Percentiles rank a stretch among this genome's conserved stretches.
Evolutionary conservation across 1,284 basidiomycete genomes (phyloP).

Genomic region (Pseudozyma sp.): DNA sequence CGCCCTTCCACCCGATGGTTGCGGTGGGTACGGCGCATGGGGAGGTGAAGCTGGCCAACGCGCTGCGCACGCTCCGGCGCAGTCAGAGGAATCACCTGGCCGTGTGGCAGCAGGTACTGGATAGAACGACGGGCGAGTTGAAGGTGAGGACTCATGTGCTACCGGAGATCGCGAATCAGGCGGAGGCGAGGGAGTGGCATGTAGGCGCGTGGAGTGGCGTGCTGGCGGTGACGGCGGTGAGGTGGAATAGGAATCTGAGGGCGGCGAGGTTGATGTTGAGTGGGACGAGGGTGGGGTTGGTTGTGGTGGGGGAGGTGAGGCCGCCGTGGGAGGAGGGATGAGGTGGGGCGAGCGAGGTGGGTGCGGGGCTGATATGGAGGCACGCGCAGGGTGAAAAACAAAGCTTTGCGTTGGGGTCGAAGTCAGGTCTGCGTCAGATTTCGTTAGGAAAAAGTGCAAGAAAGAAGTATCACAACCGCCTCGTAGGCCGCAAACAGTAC

Average conservation of each 20-base stretch:
- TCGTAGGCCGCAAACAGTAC: no score
- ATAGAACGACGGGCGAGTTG: conserved; percentile 22
- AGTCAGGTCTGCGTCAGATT: no score
- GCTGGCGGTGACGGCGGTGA: conserved; percentile 24
- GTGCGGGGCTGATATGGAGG: neutral
- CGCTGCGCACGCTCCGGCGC: conserved; percentile 9
- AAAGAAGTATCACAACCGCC: no score
- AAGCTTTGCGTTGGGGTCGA: no score
- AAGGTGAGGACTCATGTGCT: conserved; percentile 8
- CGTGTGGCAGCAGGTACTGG: conserved; percentile 21
- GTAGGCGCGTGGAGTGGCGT: conserved; percentile 20
- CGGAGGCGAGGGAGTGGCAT: conserved; percentile 19
- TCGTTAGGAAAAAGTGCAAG: no score
- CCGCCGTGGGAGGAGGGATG: conserved; percentile 18
- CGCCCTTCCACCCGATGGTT: conserved; percentile 24
- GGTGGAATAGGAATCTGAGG: conserved; percentile 39
- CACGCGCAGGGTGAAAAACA: no score
- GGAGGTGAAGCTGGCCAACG: conserved; percentile 35
- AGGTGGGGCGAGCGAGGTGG: neutral
- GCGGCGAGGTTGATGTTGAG: conserved; percentile 17
- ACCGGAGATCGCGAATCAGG: conserved; percentile 14
- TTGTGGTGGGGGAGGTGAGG: conserved; percentile 29
- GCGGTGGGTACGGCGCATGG: conserved; percentile 34
- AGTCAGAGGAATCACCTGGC: conserved; percentile 13
- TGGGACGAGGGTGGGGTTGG: conserved; percentile 24